Conservation (phyloP, 768 basidiomycete genomes). For the Termitomyces sp. region DNA sequence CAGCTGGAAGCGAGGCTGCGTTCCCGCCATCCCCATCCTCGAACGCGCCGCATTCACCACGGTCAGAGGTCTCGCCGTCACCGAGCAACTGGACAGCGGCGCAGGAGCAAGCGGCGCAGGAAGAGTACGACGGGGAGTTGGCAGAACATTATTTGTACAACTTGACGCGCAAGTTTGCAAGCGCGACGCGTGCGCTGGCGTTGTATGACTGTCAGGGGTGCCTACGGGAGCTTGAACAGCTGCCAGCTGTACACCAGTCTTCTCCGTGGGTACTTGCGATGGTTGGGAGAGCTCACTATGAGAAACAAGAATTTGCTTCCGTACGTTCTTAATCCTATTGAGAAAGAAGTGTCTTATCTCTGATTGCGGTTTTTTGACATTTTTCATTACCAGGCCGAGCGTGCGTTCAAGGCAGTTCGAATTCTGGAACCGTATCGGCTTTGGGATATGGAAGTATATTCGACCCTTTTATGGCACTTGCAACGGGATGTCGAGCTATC, state of each 20-base stretch:
- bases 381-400: constrained; percentile 63
- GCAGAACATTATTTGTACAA: constrained; percentile 85
- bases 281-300: constrained; percentile 86
- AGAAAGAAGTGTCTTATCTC: constrained; percentile 22
- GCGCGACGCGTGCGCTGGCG: constrained; percentile 70
- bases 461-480: constrained; percentile 94
- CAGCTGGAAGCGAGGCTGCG: constrained; percentile 40
- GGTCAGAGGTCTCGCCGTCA: constrained; percentile 61
- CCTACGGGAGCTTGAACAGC: constrained; percentile 68
- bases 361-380: constrained; percentile 12
- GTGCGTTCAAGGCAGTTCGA: constrained; percentile 81
- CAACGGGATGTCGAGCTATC: constrained; percentile 82
- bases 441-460: constrained; percentile 94
- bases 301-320: constrained; percentile 82
- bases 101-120: constrained; percentile 71
- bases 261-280: constrained; percentile 78
- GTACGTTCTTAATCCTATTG: constrained; percentile 46
- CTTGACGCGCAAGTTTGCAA: constrained; percentile 77
- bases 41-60: constrained; percentile 54
- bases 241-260: constrained; percentile 71
- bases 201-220: constrained; percentile 75
- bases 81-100: constrained; percentile 60
- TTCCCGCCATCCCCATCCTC: constrained; percentile 63
- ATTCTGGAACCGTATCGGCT: constrained; percentile 86
- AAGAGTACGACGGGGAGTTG: constrained; percentile 64